Conservation (phyloP, 306 rosid species). For the Cicer bijugum region DNA sequence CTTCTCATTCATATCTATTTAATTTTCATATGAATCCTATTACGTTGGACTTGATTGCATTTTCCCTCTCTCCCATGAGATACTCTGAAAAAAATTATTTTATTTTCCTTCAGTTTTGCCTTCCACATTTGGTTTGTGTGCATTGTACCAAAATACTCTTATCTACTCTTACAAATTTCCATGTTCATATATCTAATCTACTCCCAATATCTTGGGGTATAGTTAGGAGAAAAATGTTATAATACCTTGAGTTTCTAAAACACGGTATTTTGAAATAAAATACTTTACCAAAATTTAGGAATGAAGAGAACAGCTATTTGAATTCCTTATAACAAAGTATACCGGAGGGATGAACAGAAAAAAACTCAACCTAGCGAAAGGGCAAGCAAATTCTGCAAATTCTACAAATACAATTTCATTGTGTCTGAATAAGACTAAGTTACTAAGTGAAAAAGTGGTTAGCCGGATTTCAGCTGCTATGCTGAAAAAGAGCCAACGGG, state of each 20-base stretch:
- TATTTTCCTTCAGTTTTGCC: too few relatives aligned
- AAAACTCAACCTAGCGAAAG: neutral
- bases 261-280: neutral
- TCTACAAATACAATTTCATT: neutral
- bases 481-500: conserved; percentile 12
- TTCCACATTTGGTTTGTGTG: neutral
- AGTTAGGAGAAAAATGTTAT: neutral
- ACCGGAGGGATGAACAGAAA: neutral
- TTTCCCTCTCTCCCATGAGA: too few relatives aligned
- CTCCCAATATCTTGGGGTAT: neutral
- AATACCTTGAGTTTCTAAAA: neutral
- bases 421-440: neutral
- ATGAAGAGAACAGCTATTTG: neutral
- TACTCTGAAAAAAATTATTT: too few relatives aligned
- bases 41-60: too few relatives aligned
- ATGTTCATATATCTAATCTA: neutral
- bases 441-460: neutral
- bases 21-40: too few relatives aligned
- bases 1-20: too few relatives aligned
- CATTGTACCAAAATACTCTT: neutral
- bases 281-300: neutral
- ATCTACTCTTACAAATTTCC: neutral
- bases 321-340: neutral
- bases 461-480: conserved; percentile 18
- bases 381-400: neutral